Conservation (phyloP, 257 asterid species). For the Leonotis leonurus region DNA sequence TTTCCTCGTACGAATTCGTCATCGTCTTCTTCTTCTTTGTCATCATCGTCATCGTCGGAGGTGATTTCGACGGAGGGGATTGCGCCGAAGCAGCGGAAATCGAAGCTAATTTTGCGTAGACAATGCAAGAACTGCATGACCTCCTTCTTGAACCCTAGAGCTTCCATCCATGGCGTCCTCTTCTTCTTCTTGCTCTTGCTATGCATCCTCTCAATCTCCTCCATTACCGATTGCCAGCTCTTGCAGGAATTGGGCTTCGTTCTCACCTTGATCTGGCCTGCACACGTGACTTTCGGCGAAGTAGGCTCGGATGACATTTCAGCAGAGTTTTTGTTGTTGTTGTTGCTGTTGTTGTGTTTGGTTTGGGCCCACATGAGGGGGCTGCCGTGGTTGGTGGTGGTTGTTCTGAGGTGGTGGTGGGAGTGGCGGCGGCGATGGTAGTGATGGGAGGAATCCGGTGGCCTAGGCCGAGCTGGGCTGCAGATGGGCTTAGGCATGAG, state of each 20-base stretch:
- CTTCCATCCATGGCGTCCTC: constrained; percentile 46
- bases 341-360: no score
- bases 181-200: constrained; percentile 43
- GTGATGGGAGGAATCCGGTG: constrained; percentile 28
- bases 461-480: constrained; percentile 78
- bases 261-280: constrained; percentile 73
- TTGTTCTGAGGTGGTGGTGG: constrained; percentile 19
- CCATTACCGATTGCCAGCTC: constrained; percentile 92
- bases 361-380: no score
- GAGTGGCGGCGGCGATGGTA: constrained; percentile 14
- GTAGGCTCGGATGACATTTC: constrained; percentile 74
- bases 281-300: constrained; percentile 85
- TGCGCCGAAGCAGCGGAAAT: constrained; percentile 74
- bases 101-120: constrained; percentile 51
- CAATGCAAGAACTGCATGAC: constrained; percentile 77
- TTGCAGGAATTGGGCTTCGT: constrained; percentile 52
- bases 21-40: constrained; percentile 24
- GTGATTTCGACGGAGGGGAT: constrained; percentile 43
- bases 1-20: no score
- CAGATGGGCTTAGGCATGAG: constrained; percentile 77
- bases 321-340: no score
- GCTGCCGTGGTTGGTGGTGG: no score
- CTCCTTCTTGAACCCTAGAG: constrained; percentile 70
- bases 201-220: constrained; percentile 76
- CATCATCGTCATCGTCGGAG: constrained; percentile 62